Evolutionary conservation across 176 grass and related monocot species (phyloP).

Genomic region (Musa beccarii): DNA sequence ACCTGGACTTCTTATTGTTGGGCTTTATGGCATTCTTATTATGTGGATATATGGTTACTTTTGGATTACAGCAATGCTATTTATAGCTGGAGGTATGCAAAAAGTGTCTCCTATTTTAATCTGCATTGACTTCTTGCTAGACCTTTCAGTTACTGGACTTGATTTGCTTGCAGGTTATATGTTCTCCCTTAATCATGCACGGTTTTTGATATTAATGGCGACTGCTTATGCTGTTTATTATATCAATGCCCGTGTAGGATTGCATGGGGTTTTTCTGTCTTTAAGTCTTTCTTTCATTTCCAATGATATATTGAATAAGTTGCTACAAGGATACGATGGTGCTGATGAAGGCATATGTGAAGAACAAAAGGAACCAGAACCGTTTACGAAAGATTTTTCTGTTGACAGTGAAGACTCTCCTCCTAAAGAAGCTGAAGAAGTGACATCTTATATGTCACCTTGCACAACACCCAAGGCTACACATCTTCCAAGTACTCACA

Average conservation of each 20-base stretch:
- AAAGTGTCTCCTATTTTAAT: constrained; percentile 1
- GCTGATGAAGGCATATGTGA: constrained; percentile 39
- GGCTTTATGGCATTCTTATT: constrained; percentile 75
- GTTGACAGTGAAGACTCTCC: constrained; percentile 51
- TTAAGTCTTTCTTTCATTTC: constrained; percentile 89
- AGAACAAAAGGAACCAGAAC: constrained; percentile 55
- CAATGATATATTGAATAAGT: constrained; percentile 85
- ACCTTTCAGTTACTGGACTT: constrained; percentile 4
- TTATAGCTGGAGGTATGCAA: constrained; percentile 71
- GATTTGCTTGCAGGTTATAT: constrained; percentile 60
- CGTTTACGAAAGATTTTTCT: constrained; percentile 59
- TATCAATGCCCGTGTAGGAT: constrained; percentile 64
- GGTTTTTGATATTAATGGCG: constrained; percentile 70
- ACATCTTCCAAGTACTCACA: constrained; percentile 58
- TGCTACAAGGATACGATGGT: constrained; percentile 59
- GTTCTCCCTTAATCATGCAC: constrained; percentile 82
- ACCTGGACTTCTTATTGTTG: constrained; percentile 77
- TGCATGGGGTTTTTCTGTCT: constrained; percentile 67
- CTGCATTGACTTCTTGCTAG: neutral
- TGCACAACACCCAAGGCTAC: constrained; percentile 43
- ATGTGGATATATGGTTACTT: constrained; percentile 98
- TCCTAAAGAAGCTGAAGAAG: constrained; percentile 56
- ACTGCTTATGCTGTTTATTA: constrained; percentile 77
- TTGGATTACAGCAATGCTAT: constrained; percentile 84
- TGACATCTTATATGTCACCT: constrained; percentile 47